A percentile compares a stretch with the other conserved stretches of the same genome.
phyloP scores from a whole-genome alignment of 441 rosid genomes.

The Adansonia gregorii region DNA sequence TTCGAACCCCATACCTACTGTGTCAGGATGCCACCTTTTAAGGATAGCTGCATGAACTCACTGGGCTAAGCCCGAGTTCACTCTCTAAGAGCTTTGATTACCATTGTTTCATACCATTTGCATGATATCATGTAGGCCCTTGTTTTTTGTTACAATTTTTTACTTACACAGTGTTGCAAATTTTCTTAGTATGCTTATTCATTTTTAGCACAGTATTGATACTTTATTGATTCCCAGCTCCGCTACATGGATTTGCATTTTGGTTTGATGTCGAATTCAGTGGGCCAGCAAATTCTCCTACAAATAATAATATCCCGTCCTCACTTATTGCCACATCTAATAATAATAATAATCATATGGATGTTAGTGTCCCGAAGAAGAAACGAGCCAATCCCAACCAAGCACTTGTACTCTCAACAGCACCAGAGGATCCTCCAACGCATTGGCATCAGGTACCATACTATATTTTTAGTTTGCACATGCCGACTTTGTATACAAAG shows the following conservation, averaged over 20 bases:
- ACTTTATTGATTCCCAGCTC: slow-evolving; percentile 56
- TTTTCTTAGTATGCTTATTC: background rate
- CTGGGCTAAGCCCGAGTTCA: too few species aligned
- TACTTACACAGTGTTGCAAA: background rate
- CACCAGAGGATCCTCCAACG: slow-evolving; percentile 91
- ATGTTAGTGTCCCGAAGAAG: slow-evolving; percentile 58
- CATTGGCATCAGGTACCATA: slow-evolving; percentile 90
- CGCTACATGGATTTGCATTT: slow-evolving; percentile 93
- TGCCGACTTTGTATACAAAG: background rate
- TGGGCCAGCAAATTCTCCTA: slow-evolving; percentile 51
- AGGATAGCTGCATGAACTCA: too few species aligned
- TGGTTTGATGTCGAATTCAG: slow-evolving; percentile 95
- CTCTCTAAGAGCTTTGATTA: background rate
- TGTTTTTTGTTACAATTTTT: background rate
- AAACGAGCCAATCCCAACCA: slow-evolving; percentile 75
- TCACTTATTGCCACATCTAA: slow-evolving; percentile 42
- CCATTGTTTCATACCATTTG: background rate
- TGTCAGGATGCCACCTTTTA: too few species aligned
- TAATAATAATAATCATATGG: slow-evolving; percentile 42
- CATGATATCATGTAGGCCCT: background rate
- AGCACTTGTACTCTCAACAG: slow-evolving; percentile 77
- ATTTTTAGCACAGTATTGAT: slow-evolving; percentile 10
- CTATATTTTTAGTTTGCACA: slow-evolving; percentile 9
- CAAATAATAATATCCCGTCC: slow-evolving; percentile 37
- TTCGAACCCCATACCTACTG: too few species aligned